phyloP scores from a whole-genome alignment of 176 grass and related monocot species.

The Eremochloa ophiuroides region DNA sequence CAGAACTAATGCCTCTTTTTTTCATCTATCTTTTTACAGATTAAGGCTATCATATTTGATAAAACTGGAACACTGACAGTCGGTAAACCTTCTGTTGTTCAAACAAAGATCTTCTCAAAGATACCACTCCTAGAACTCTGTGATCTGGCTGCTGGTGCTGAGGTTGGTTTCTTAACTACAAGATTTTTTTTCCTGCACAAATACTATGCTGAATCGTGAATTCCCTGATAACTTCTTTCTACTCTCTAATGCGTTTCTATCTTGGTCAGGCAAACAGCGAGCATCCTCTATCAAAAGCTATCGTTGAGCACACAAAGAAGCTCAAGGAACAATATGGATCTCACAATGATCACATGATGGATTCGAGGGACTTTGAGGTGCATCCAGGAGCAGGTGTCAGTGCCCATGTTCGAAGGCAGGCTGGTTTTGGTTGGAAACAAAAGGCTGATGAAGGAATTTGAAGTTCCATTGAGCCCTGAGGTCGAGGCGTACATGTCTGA shows the following conservation, averaged over 20 bases:
- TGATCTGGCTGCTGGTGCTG: slow-evolving; percentile 80
- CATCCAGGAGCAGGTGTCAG: slow-evolving; percentile 85
- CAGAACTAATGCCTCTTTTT: neutral
- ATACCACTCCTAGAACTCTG: slow-evolving; percentile 69
- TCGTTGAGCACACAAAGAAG: slow-evolving; percentile 76
- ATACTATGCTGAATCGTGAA: neutral
- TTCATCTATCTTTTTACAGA: slow-evolving; percentile 41
- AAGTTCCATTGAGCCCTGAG: slow-evolving; percentile 49
- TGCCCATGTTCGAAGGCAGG: slow-evolving; percentile 66
- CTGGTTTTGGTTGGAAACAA: slow-evolving; percentile 87
- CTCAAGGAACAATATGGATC: slow-evolving; percentile 75
- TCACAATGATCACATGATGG: slow-evolving; percentile 50
- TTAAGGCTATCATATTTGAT: slow-evolving; percentile 91
- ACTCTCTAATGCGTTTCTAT: slow-evolving; percentile 9
- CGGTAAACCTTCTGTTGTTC: slow-evolving; percentile 88
- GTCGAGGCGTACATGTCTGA: slow-evolving; percentile 65
- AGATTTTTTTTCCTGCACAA: neutral
- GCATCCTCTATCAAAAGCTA: slow-evolving; percentile 90
- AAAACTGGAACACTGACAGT: slow-evolving; percentile 96
- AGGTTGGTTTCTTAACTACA: slow-evolving; percentile 46
- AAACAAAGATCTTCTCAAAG: slow-evolving; percentile 82
- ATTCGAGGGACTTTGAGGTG: slow-evolving; percentile 83
- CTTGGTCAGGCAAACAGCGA: slow-evolving; percentile 76
- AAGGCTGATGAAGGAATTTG: slow-evolving; percentile 78
- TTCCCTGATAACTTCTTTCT: neutral